Conservation (phyloP, 83 land plant species). For the Picea engelmannii region DNA sequence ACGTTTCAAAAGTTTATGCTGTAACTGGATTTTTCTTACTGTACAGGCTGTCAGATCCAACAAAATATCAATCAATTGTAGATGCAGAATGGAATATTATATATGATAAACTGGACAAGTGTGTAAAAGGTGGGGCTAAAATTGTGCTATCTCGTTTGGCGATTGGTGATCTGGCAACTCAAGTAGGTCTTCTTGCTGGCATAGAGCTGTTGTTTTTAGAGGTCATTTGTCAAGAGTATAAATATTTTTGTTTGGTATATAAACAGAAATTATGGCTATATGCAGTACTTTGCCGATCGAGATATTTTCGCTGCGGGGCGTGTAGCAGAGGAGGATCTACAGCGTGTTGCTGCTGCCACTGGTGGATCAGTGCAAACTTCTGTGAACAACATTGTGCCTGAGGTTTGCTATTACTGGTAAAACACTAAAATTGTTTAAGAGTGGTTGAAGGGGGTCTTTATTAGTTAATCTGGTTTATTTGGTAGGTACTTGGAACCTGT, state of each 20-base stretch:
- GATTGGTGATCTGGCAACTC: slow-evolving; percentile 96
- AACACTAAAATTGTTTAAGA: background rate
- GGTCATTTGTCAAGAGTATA: too few relatives aligned
- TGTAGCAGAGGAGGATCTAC: slow-evolving; percentile 95
- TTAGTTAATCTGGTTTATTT: slow-evolving; percentile 5
- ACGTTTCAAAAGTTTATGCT: background rate
- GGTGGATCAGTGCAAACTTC: slow-evolving; percentile 97
- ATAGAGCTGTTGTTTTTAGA: background rate
- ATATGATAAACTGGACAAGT: slow-evolving; percentile 96
- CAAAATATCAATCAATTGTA: slow-evolving; percentile 95
- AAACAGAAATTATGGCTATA: slow-evolving; percentile 5
- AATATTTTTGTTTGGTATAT: background rate
- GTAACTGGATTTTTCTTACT: slow-evolving; percentile 1
- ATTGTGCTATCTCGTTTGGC: slow-evolving; percentile 92
- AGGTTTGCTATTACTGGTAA: slow-evolving; percentile 42
- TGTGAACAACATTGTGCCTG: slow-evolving; percentile 89
- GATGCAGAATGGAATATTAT: slow-evolving; percentile 99
- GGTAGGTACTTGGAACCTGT: slow-evolving; percentile 94
- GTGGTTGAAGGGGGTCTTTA: background rate
- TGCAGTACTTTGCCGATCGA: slow-evolving; percentile 98
- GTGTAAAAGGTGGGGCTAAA: slow-evolving; percentile 93
- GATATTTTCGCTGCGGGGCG: slow-evolving; percentile 99
- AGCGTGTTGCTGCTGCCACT: slow-evolving; percentile 94
- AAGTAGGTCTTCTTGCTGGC: slow-evolving; percentile 42
- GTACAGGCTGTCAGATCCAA: slow-evolving; percentile 87